These are phyloP conservation scores for Colletotrichum sp. DNA, from an alignment of 2,329 filamentous ascomycete genomes.

Conservation along the genomic window DNA sequence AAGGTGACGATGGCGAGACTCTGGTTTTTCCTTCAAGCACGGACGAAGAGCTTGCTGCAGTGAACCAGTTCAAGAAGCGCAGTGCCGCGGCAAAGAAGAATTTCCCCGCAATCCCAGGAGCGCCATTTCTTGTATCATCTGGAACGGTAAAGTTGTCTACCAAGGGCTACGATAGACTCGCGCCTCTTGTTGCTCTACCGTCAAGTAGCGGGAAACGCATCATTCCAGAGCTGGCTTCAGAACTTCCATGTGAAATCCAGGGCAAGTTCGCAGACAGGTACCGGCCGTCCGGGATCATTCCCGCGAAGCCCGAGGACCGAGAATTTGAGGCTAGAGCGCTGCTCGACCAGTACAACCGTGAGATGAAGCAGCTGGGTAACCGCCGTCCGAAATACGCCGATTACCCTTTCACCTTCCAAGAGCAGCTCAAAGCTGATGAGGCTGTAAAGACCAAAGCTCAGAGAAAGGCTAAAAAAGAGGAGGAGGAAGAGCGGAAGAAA, in stretches of 20 bases:
- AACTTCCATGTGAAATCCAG: slow-evolving; percentile 48
- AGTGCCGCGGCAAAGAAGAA: slow-evolving; percentile 40
- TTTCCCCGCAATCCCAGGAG: slow-evolving; percentile 42
- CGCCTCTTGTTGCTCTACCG: slow-evolving; percentile 46
- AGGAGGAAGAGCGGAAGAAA: slow-evolving; percentile 43
- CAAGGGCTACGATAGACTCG: slow-evolving; percentile 50
- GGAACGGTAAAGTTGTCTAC: slow-evolving; percentile 45
- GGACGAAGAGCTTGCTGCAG: slow-evolving; percentile 27
- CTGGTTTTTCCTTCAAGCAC: slow-evolving; percentile 23
- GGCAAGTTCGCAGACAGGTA: slow-evolving; percentile 46
- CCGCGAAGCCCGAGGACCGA: slow-evolving; percentile 43
- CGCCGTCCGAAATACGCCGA: slow-evolving; percentile 51
- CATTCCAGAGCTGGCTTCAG: slow-evolving; percentile 42
- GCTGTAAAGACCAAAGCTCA: slow-evolving; percentile 50
- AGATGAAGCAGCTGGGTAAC: slow-evolving; percentile 46
- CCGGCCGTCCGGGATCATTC: slow-evolving; percentile 41
- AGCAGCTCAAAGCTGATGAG: slow-evolving; percentile 51
- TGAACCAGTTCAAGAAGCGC: slow-evolving; percentile 43
- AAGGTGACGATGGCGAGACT: slow-evolving; percentile 37
- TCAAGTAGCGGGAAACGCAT: slow-evolving; percentile 41
- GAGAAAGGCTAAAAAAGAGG: slow-evolving; percentile 48
- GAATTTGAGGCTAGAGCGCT: slow-evolving; percentile 42
- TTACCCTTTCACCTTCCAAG: slow-evolving; percentile 46
- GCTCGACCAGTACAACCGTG: slow-evolving; percentile 44
- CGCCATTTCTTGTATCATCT: slow-evolving; percentile 41